Conservation (phyloP, 306 rosid genomes). For the Dalbergia cultrata region DNA sequence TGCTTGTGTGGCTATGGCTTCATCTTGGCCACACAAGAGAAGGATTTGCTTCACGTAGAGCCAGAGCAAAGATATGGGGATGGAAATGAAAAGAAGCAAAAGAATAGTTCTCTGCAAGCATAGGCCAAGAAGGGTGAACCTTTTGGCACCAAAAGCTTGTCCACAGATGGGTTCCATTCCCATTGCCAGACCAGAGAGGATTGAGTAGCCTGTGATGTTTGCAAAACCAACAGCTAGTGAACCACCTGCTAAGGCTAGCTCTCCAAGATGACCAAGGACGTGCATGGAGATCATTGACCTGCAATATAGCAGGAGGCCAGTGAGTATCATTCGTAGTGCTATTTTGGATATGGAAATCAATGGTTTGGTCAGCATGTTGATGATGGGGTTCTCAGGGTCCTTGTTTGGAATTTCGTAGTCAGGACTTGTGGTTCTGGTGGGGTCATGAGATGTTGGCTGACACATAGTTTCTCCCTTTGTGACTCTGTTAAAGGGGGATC, state of each 20-base stretch:
- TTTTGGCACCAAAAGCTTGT: slow-evolving; percentile 91
- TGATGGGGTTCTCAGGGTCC: not conserved
- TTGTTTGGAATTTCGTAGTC: slow-evolving; percentile 4
- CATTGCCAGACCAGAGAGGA: slow-evolving; percentile 85
- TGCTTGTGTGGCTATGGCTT: slow-evolving; percentile 74
- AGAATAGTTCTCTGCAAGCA: slow-evolving; percentile 78
- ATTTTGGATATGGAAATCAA: slow-evolving; percentile 61
- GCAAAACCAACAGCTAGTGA: slow-evolving; percentile 86
- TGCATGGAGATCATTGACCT: slow-evolving; percentile 96
- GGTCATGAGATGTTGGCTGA: slow-evolving; percentile 40
- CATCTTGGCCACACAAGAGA: slow-evolving; percentile 74
- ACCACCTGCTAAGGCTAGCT: slow-evolving; percentile 87
- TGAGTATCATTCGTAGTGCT: slow-evolving; percentile 87
- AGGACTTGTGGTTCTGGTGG: slow-evolving; percentile 40
- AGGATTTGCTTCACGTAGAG: slow-evolving; percentile 73
- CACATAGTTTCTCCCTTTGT: slow-evolving; percentile 40
- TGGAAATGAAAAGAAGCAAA: slow-evolving; percentile 56
- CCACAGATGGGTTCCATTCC: slow-evolving; percentile 97
- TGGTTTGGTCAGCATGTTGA: slow-evolving; percentile 42
- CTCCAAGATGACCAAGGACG: slow-evolving; percentile 83
- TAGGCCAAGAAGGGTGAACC: slow-evolving; percentile 71
- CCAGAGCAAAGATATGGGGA: slow-evolving; percentile 92
- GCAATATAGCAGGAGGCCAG: slow-evolving; percentile 76
- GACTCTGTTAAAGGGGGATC: slow-evolving; percentile 17
- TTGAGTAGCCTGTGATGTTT: slow-evolving; percentile 93